phyloP scores from a whole-genome alignment of 2,329 filamentous ascomycete genomes.

The Claviceps sp. region DNA sequence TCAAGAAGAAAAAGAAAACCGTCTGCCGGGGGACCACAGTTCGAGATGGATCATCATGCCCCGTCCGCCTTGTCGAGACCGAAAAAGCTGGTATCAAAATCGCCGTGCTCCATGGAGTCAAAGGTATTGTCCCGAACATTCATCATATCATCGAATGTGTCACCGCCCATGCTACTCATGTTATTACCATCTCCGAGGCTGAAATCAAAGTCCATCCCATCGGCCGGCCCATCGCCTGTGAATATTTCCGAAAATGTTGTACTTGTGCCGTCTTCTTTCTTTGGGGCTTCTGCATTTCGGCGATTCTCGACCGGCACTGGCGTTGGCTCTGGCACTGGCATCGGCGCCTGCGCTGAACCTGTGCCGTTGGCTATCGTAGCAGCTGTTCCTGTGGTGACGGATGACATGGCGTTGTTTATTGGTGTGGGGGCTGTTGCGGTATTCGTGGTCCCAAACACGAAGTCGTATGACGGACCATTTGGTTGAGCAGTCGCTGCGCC shows the following conservation, averaged over 20 bases:
- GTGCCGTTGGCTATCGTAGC: slow-evolving; percentile 5
- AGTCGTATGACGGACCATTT: slow-evolving; percentile 30
- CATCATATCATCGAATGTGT: slow-evolving; percentile 39
- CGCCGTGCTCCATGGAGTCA: slow-evolving; percentile 28
- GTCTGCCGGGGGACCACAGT: not conserved
- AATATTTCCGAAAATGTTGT: slow-evolving; percentile 32
- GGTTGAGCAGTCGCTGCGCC: slow-evolving; percentile 6
- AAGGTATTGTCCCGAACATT: slow-evolving; percentile 26
- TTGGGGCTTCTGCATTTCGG: slow-evolving; percentile 11
- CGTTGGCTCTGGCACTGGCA: not conserved
- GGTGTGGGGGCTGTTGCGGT: slow-evolving; percentile 15
- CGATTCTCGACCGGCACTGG: slow-evolving; percentile 1
- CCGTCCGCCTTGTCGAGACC: slow-evolving; percentile 19
- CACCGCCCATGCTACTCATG: slow-evolving; percentile 12
- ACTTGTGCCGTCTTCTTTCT: slow-evolving; percentile 15
- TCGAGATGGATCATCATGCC: slow-evolving; percentile 3
- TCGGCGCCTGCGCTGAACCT: not conserved
- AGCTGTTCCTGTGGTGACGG: slow-evolving; percentile 10
- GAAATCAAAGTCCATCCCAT: slow-evolving; percentile 24
- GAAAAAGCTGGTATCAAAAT: slow-evolving; percentile 36
- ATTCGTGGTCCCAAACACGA: slow-evolving; percentile 26
- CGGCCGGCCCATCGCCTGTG: slow-evolving; percentile 26
- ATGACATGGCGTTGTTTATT: slow-evolving; percentile 18
- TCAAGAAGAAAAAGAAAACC: not conserved
- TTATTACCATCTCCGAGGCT: slow-evolving; percentile 13